Base-by-base conservation (phyloP, 257 asterid species). In the Rehmannia glutinosa region DNA sequence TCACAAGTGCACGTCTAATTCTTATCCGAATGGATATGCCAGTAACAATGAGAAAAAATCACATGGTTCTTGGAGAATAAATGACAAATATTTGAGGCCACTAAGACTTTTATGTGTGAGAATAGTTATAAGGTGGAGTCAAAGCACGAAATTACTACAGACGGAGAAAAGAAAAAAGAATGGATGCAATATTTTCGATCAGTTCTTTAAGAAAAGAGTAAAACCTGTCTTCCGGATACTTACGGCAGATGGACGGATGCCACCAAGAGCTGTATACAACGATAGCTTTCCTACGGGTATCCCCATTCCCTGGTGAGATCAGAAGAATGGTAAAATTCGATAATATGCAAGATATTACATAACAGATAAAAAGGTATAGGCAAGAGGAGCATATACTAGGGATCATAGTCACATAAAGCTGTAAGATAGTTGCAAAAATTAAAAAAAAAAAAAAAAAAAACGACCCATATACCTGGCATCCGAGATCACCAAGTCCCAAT, bases 231-330 rank as follows among this genome's bases (percentile, higher is more conserved):
- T 13, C 64, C 49, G 32, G 30, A 41, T 71, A 67, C 84, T 77
- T 80, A 84, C 95, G 33, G 91, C 91, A 17, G 98, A 92, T 41
- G 98, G 98, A 21, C 95, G 95, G 70, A 92, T 79, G 27, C 98
- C 98, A 53, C 98, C 98, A 62, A 92, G 93, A 66, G 98, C 98
- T 21, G 98, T 73, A 71, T 92, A 89, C 65, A 92, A 70, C 68
- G 98, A 87, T 47, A 92, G 91, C 73, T 92, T 92, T 20, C 98
- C 98, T 2, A 92, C 95, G 6, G 98, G 98, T 59, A 92, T 92
- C 24, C 98, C 98, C 98, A 92, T 92, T 81, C 98, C 98, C 98
- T 92, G 82, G 55, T 45, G 68, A 72, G 43, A 80, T 11, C 43
- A 69, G 10, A 53, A 68, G 23, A 68, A 71, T 54, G 27, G 69